Conservation (phyloP, 2,329 filamentous ascomycete genomes). For the Colletotrichum abscissum region DNA sequence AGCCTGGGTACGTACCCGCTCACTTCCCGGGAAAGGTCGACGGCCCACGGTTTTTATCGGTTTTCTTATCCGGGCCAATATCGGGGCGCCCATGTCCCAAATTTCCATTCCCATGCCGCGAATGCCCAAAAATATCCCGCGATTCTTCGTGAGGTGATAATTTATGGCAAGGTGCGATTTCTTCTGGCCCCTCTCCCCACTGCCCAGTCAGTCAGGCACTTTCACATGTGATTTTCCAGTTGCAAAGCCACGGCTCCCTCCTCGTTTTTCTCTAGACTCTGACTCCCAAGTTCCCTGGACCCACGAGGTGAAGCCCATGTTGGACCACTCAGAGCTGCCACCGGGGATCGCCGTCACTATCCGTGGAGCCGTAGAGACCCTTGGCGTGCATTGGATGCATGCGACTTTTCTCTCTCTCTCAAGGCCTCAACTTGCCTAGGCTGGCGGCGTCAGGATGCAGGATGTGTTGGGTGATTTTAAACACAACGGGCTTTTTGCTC, state of each 20-base stretch:
- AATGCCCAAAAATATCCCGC: not conserved
- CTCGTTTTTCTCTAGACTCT: conserved; percentile 24
- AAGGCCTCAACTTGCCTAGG: conserved; percentile 1
- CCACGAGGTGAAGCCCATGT: conserved; percentile 20
- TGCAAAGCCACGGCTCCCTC: conserved; percentile 34
- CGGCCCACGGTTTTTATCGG: conserved; percentile 8
- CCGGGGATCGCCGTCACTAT: conserved; percentile 29
- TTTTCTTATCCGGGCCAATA: conserved; percentile 28
- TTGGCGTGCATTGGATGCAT: conserved; percentile 23
- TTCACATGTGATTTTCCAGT: conserved; percentile 34
- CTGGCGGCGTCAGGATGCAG: conserved; percentile 18
- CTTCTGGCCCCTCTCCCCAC: not conserved
- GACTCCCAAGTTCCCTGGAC: conserved; percentile 5
- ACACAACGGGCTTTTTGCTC: not conserved
- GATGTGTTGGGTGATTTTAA: conserved; percentile 12
- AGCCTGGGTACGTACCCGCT: not conserved
- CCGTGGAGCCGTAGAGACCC: conserved; percentile 27
- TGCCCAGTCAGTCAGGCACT: conserved; percentile 1
- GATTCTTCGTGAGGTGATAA: conserved; percentile 15
- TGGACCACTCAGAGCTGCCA: conserved; percentile 23
- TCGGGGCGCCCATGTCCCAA: conserved; percentile 1
- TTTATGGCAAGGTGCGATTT: conserved; percentile 4
- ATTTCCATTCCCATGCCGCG: not conserved
- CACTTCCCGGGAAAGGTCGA: not conserved
- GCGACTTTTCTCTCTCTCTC: conserved; percentile 21